Base-by-base conservation (phyloP, 805 yeast genomes). In the Torulaspora maleeae region DNA sequence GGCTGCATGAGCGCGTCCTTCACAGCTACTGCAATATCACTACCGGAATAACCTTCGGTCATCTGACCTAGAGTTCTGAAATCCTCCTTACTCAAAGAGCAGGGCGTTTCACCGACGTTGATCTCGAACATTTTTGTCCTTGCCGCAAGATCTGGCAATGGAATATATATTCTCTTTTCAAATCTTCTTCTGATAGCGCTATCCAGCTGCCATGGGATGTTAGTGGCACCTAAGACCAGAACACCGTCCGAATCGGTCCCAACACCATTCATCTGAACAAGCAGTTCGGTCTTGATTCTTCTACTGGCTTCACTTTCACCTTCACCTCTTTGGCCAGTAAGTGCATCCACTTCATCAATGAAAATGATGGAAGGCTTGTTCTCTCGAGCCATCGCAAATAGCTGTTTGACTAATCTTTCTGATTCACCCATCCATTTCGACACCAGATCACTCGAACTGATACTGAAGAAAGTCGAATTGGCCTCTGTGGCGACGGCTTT, bases 351-450 rank as follows among this genome's bases (percentile, higher is more conserved):
- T 67, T 93, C 99, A 70, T 93, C 99, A 44, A 93, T 93, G 66
- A 93, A 93, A 41, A 93, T 93, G 55, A 93, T 95, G 0, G 95
- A 81, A 1, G 99, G 99, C 61, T 87, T 90, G 61, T 83, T 86
- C 65, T 93, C 99, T 53, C 99, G 76, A 4, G 99, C 99, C 95
- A 91, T 87, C 27, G 83, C 78, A 68, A 93, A 93, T 52, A 93
- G 74, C 63, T 93, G 97, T 66, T 91, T 93, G 22, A 93, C 98
- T 46, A 93, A 77, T 67, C 98, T 80, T 67, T 93, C 99, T 20
- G 95, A 83, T 66, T 93, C 99, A 58, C 99, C 99, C 97, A 91
- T 91, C 99, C 99, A 93, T 67, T 93, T 93, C 54, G 95, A 84
- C 3, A 93, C 98, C 58, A 93, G 76, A 66, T 93, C 99, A 11